A percentile compares a stretch with the other conserved stretches of the same genome.
These are phyloP conservation scores for Monosporascus sp. DNA, from an alignment of 2,329 filamentous ascomycete genomes.

Conservation along the genomic window DNA sequence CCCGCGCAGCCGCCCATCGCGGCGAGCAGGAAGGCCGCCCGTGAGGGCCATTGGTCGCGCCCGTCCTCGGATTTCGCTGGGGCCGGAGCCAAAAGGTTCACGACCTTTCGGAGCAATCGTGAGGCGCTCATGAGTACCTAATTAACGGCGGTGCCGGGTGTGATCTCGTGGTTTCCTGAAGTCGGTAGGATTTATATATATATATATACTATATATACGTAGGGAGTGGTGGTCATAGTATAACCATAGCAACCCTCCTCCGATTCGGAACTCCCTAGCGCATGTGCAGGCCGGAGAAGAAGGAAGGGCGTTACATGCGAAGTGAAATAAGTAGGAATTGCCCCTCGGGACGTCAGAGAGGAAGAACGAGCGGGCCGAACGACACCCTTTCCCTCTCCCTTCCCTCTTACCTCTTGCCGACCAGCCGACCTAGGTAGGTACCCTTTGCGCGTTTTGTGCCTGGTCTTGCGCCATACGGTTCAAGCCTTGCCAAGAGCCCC, in stretches of 20 bases:
- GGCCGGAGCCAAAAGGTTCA: conserved; percentile 29
- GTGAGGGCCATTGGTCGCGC: conserved; percentile 50
- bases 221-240: neutral
- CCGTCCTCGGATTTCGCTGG: conserved; percentile 33
- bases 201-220: too few relatives aligned
- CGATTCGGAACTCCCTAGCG: neutral
- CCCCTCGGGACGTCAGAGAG: neutral
- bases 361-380: neutral
- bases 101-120: conserved; percentile 18
- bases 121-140: neutral
- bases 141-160: neutral
- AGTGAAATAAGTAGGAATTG: neutral
- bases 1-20: conserved; percentile 54
- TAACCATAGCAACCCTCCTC: neutral
- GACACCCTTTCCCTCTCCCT: too few relatives aligned
- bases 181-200: neutral
- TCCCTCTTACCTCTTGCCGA: too few relatives aligned
- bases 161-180: neutral
- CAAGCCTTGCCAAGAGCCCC: neutral
- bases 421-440: neutral
- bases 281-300: neutral
- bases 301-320: neutral
- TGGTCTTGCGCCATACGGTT: neutral
- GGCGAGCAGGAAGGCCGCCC: conserved; percentile 49
- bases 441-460: neutral